These are phyloP conservation scores for Verbascum thapsus DNA, from an alignment of 257 asterid genomes.

Conservation along the genomic window DNA sequence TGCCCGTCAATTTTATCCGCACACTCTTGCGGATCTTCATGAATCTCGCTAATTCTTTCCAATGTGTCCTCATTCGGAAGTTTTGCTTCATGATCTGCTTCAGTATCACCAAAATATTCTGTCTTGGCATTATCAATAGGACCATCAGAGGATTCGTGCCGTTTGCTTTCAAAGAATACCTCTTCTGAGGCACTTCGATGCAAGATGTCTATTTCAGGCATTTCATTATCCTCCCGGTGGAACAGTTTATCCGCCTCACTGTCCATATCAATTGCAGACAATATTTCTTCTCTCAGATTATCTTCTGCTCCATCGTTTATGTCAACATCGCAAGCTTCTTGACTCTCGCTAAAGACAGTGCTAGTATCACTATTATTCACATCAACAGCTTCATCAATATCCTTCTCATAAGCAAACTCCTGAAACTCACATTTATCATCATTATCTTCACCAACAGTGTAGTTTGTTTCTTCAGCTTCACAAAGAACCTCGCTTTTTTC, in stretches of 20 bases:
- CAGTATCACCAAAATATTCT: constrained; percentile 28
- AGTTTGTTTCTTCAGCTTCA: constrained; percentile 37
- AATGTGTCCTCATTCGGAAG: constrained; percentile 35
- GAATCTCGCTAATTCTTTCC: constrained; percentile 31
- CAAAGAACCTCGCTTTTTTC: constrained; percentile 29
- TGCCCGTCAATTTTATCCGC: constrained; percentile 22
- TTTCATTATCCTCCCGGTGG: constrained; percentile 33
- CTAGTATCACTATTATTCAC: constrained; percentile 29
- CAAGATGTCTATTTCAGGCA: constrained; percentile 32
- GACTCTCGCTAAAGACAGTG: constrained; percentile 33
- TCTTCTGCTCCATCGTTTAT: constrained; percentile 35
- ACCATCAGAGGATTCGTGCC: constrained; percentile 36
- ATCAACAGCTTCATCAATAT: constrained; percentile 41
- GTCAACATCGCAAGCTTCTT: constrained; percentile 39
- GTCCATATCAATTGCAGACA: constrained; percentile 36
- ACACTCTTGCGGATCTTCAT: constrained; percentile 29
- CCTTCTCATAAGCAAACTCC: constrained; percentile 40
- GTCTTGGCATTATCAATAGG: constrained; percentile 35
- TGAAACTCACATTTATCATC: constrained; percentile 30
- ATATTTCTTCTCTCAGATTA: constrained; percentile 32
- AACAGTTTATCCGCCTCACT: constrained; percentile 34
- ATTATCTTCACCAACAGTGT: constrained; percentile 30
- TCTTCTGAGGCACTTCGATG: constrained; percentile 50
- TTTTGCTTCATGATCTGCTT: constrained; percentile 32
- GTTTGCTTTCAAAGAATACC: constrained; percentile 33